Evolutionary conservation across 768 basidiomycete genomes (phyloP).

Genomic region (Psilocybe azurescens): DNA sequence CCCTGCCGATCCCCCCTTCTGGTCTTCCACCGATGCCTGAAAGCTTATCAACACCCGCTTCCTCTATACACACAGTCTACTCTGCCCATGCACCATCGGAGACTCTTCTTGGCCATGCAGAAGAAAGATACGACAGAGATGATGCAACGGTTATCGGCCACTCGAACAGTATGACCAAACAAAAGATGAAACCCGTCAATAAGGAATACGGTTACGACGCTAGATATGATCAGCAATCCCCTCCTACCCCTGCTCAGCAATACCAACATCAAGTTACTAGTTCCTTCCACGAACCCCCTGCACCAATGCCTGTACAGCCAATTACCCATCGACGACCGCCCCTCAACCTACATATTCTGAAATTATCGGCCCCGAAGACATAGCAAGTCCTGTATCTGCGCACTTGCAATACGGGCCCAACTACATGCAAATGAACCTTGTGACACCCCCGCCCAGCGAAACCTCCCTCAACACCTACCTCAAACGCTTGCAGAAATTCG

Average conservation of each 20-base stretch:
- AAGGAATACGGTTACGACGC: not conserved
- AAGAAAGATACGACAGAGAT: conserved; percentile 7
- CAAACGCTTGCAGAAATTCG: conserved; percentile 38
- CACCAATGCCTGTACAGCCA: not conserved
- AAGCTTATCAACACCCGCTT: not conserved
- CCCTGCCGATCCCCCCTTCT: not conserved
- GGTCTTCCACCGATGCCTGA: conserved; percentile 23
- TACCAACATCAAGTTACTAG: not conserved
- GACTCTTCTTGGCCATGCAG: conserved; percentile 24
- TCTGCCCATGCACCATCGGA: conserved; percentile 15
- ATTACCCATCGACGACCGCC: not conserved
- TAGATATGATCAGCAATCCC: not conserved
- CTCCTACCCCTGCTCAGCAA: not conserved
- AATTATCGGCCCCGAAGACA: conserved; percentile 21
- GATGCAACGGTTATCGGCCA: conserved; percentile 5
- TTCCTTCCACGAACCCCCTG: not conserved
- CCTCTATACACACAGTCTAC: not conserved
- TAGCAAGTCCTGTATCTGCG: conserved; percentile 41
- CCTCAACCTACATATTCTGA: not conserved
- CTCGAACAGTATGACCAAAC: not conserved
- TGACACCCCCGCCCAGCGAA: conserved; percentile 43
- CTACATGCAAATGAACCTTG: conserved; percentile 54
- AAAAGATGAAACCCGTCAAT: not conserved
- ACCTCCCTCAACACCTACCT: conserved; percentile 37
- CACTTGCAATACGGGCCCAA: conserved; percentile 49